phyloP scores from a whole-genome alignment of 208 protist genomes.

The Leishmania tarentolae region DNA sequence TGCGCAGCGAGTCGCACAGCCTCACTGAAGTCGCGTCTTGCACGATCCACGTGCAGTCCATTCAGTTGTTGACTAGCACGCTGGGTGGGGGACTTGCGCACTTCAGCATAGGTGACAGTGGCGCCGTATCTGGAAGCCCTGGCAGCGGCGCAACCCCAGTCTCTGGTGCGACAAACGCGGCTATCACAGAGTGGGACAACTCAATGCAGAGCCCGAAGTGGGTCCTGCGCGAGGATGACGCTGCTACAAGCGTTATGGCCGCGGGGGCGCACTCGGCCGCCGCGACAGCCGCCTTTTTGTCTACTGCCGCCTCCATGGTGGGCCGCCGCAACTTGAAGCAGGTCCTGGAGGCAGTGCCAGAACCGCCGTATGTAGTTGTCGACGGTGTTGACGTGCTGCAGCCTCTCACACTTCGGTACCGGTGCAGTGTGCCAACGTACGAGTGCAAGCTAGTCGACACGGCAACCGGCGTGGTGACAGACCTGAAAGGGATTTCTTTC shows the following conservation, averaged over 20 bases:
- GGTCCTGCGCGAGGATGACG: constrained; percentile 51
- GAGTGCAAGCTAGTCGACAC: constrained; percentile 29
- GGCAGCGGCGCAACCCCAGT: neutral
- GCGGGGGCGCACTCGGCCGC: constrained; percentile 9
- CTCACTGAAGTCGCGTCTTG: constrained; percentile 26
- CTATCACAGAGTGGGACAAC: constrained; percentile 69
- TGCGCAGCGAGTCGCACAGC: constrained; percentile 35
- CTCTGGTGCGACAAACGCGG: constrained; percentile 11
- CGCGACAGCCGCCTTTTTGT: constrained; percentile 25
- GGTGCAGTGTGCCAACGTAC: constrained; percentile 72
- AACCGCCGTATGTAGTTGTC: constrained; percentile 60
- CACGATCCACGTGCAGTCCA: constrained; percentile 31
- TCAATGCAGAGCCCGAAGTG: constrained; percentile 59
- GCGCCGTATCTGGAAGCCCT: neutral
- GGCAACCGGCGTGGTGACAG: neutral
- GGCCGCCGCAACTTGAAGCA: constrained; percentile 71
- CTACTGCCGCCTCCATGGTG: constrained; percentile 21
- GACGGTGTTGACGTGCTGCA: constrained; percentile 46
- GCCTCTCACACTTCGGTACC: constrained; percentile 63
- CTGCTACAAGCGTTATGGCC: constrained; percentile 10
- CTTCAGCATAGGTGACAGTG: constrained; percentile 4
- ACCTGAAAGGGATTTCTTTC: constrained; percentile 72
- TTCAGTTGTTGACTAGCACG: constrained; percentile 10
- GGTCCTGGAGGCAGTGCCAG: constrained; percentile 73
- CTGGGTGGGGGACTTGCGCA: neutral